Evolutionary conservation across 1,284 basidiomycete genomes (phyloP), one percentile per base, ranked within the genome.

Genomic region (Heterobasidion parviporum): DNA sequence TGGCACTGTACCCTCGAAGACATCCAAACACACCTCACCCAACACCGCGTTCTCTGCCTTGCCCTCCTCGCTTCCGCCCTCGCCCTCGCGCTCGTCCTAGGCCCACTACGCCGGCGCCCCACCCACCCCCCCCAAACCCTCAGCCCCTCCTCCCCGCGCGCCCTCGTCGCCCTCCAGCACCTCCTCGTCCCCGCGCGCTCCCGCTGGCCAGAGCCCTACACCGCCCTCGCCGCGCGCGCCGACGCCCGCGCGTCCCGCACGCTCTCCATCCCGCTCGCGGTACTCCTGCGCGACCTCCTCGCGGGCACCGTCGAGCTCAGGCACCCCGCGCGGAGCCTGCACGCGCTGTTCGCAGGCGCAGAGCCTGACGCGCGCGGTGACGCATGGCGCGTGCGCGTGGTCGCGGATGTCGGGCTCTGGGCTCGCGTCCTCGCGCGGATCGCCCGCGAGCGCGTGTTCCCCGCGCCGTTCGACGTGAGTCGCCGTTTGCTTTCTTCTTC

Each of bases 291-390:
- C 5, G 51, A 48, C 26, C n/a, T 52, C 7, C 5, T 45, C 14
- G 15, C 50, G 16, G 55, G 55, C n/a, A 33, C 50, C 4, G 16
- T 56, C 32, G 55, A 56, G 35, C 51, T 56, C 9, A 50, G 55
- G 34, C 18, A 52, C 45, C 43, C 55, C 14, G 35, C 10, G 33
- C 26, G 16, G n/a, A 36, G 16, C 18, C 50, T 56, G 20, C 55
- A 20, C 14, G 16, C 35, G 16, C 51, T 56, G 3, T 8, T 56
- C 12, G 7, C 38, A 15, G 50, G 46, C n/a, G 38, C 32, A 20
- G 45, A 32, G 5, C 45, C 8, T 0, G 10, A 3, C 7, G n/a
- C 38, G 8, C 3, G n/a, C 16, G 48, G 44, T 16, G 18, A 51
- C 12, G 54, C 49, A n/a, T 35, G 48, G n/a, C 48, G 36, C 9